Base-by-base conservation (phyloP, 371 early-diverging fungal genomes). In the Parasitella parasitica region DNA sequence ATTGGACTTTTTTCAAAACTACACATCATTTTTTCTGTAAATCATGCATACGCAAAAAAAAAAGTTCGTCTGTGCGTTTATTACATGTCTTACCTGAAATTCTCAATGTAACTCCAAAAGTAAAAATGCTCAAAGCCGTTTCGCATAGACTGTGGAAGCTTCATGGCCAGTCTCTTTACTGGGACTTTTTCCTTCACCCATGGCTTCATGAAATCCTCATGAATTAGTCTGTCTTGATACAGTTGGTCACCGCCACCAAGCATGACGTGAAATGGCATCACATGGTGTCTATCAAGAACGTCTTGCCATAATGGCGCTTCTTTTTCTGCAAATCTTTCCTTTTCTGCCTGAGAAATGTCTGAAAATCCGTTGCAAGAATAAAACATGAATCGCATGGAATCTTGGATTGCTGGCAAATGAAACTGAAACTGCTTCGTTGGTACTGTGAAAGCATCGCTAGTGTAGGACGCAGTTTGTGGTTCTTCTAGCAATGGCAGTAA, bases 211-310 rank as follows among this genome's bases (percentile, higher is more conserved):
- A 77, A 77, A 16, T 72, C 78, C 18, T 74, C 67, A 22, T 74
- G 60, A 26, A 72, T 54, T 48, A 78, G 41, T 3, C 72, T 65
- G 57, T 78, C 78, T 38, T 75, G 79, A 63, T 94, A 93, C 18
- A 95, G 68, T 71, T 95, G 95, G 68, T 94, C 94, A 27, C 94
- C 95, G 16, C 93, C 93, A 37, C 94, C 93, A 20, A 95, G 71
- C 81, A 88, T 80, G 34, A 87, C 87, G 67, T 93, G 92, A 67
- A 89, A 90, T 2, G 94, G 93, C 46, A 76, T 65, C 36, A 71
- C 68, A 3, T 66, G 60, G 69, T 94, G 94, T 54, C 86, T 84
- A n/a, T 79, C 78, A 70, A 92, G 55, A 8, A 90, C 75, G 70
- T 94, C 94, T 57, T 84, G 85, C 94, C 94, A 94, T 48, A 94